phyloP scores from a whole-genome alignment of 768 basidiomycete species.

The Terana coerulea region DNA sequence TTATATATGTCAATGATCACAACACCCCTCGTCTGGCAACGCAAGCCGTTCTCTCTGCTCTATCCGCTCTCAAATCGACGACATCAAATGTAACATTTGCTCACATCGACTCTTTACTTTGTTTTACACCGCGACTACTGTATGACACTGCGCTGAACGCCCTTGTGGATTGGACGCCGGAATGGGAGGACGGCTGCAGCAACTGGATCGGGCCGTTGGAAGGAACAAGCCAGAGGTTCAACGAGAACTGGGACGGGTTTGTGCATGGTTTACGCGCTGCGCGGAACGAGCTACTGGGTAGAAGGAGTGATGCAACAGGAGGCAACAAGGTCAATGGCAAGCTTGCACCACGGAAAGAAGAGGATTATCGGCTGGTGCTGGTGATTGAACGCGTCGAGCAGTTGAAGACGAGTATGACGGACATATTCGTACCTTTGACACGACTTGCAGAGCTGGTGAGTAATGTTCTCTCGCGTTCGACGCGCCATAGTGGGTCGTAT shows the following conservation, averaged over 20 bases:
- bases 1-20: conserved; percentile 65
- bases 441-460: conserved; percentile 69
- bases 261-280: conserved; percentile 58
- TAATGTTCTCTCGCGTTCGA: not conserved
- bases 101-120: conserved; percentile 51
- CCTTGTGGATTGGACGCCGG: conserved; percentile 50
- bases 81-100: conserved; percentile 36
- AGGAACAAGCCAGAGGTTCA: conserved; percentile 44
- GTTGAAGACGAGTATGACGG: conserved; percentile 56
- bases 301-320: not conserved
- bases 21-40: conserved; percentile 44
- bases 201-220: conserved; percentile 43
- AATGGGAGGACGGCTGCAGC: conserved; percentile 58
- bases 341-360: conserved; percentile 22
- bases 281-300: conserved; percentile 15
- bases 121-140: conserved; percentile 58
- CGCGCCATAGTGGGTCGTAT: too few species aligned
- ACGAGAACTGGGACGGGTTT: conserved; percentile 65
- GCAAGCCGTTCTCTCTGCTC: conserved; percentile 37
- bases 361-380: conserved; percentile 47
- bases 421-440: conserved; percentile 66
- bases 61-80: conserved; percentile 18
- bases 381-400: conserved; percentile 67
- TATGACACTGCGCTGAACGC: conserved; percentile 65
- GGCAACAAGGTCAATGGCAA: conserved; percentile 27